A percentile compares a stretch with the other conserved stretches of the same genome.
These are phyloP conservation scores for Phyllosticta citribraziliensis DNA, from an alignment of 2,329 filamentous ascomycete species.

Conservation along the genomic window DNA sequence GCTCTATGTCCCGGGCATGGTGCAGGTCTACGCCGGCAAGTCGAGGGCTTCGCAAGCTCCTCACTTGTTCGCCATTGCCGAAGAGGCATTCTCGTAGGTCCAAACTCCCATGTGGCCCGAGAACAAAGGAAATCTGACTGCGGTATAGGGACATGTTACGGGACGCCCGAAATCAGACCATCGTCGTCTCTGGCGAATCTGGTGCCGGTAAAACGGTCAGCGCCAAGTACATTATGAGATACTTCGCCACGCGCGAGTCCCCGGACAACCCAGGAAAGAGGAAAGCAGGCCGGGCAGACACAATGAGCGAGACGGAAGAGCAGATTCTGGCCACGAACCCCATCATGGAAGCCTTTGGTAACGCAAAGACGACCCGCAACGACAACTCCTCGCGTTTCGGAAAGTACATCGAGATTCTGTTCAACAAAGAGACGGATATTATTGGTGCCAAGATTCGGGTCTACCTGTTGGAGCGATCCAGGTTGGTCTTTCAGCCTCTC, in stretches of 20 bases:
- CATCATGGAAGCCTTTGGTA: constrained; percentile 99
- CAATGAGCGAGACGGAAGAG: constrained; percentile 97
- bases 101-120: background rate
- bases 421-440: constrained; percentile 88
- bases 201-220: constrained; percentile 98
- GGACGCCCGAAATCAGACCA: constrained; percentile 91
- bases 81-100: constrained; percentile 90
- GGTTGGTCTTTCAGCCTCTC: constrained; percentile 91
- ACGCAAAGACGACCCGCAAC: constrained; percentile 98
- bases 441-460: constrained; percentile 96
- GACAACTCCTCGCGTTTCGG: constrained; percentile 98
- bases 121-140: background rate
- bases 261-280: constrained; percentile 76
- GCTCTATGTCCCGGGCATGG: constrained; percentile 96
- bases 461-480: constrained; percentile 88
- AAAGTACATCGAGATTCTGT: constrained; percentile 99
- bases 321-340: constrained; percentile 97
- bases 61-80: constrained; percentile 96
- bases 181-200: constrained; percentile 98
- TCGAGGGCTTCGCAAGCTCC: constrained; percentile 93
- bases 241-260: constrained; percentile 94
- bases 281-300: constrained; percentile 60
- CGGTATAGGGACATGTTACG: constrained; percentile 79
- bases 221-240: constrained; percentile 99
- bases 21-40: constrained; percentile 98